These are phyloP conservation scores for Suhomyces pyralidae DNA, from an alignment of 805 yeast genomes.

Conservation along the genomic window DNA sequence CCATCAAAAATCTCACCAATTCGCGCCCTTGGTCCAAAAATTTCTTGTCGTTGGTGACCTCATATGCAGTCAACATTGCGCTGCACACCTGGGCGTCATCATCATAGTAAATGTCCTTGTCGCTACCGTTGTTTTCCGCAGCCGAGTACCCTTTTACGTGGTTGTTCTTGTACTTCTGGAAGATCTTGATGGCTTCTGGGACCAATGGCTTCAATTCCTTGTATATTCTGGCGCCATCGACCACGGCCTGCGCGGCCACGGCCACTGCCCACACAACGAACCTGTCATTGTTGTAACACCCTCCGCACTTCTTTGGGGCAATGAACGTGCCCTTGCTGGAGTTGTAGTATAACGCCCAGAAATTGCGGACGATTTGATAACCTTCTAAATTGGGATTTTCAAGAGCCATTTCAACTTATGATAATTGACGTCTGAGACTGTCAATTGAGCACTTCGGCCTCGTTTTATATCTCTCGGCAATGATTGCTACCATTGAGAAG, in stretches of 20 bases:
- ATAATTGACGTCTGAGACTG: not conserved
- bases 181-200: slow-evolving; percentile 48
- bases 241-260: slow-evolving; percentile 63
- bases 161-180: slow-evolving; percentile 51
- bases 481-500: not conserved
- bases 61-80: slow-evolving; percentile 63
- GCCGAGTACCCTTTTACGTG: slow-evolving; percentile 60
- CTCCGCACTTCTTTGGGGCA: slow-evolving; percentile 38
- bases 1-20: slow-evolving; percentile 58
- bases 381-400: slow-evolving; percentile 37
- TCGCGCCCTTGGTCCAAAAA: slow-evolving; percentile 57
- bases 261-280: slow-evolving; percentile 70
- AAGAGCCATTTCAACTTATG: slow-evolving; percentile 1
- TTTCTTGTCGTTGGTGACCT: slow-evolving; percentile 55
- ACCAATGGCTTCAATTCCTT: slow-evolving; percentile 52
- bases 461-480: not conserved
- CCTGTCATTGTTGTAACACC: slow-evolving; percentile 48
- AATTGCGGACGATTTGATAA: slow-evolving; percentile 30
- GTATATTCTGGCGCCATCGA: slow-evolving; percentile 58
- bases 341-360: slow-evolving; percentile 45
- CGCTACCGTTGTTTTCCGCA: slow-evolving; percentile 56
- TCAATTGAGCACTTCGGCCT: not conserved
- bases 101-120: slow-evolving; percentile 65
- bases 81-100: slow-evolving; percentile 75
- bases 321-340: slow-evolving; percentile 33